Evolutionary conservation across 345 rosid genomes (phyloP), one percentile per base, ranked within the genome.

Genomic region (Streptanthus diversifolius): DNA sequence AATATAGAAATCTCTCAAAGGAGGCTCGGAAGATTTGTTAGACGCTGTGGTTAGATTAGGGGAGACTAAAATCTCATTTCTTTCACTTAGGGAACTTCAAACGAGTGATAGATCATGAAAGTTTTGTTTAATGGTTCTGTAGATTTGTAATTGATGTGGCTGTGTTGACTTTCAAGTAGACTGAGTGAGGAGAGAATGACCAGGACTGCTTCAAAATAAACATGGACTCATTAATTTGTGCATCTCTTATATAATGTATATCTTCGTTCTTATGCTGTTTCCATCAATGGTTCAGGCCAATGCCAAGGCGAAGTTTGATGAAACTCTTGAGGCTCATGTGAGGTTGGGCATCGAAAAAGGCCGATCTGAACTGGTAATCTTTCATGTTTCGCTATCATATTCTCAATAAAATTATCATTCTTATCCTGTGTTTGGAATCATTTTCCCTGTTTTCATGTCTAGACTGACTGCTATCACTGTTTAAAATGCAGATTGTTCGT

Each of bases 271-370:
- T 29, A 75, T 35, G 25, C 11, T 56, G 55, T 6, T 69, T 60
- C 13, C 1, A 36, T 12, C 41, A 57, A 66, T 75, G 78, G 68
- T 81, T 66, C 85, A 95, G 99, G 87, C 82, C 35, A 87, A 81
- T 82, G 91, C 90, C 39, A 86, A 80, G 68, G 83, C 82, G 0
- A 87, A 82, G 0, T 95, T 95, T 61, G 89, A 88, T 68, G 99
- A 95, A 81, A 95, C 95, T 68, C 45, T 91, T 75, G 99, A 95
- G 78, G 97, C 95, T 3, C 99, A 95, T 65, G 99, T 86, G 21
- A 79, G 85, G 58, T 78, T 91, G 79, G 96, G 89, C 19, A 88
- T 95, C 21, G 87, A 84, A 35, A 83, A 79, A 63, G 85, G 87
- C 64, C 88, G 96, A 63, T 85, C 95, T 54, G 97, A 95, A 76